Evolutionary conservation across 2,329 filamentous ascomycete species (phyloP).

Genomic region (Apiospora saccharicola): DNA sequence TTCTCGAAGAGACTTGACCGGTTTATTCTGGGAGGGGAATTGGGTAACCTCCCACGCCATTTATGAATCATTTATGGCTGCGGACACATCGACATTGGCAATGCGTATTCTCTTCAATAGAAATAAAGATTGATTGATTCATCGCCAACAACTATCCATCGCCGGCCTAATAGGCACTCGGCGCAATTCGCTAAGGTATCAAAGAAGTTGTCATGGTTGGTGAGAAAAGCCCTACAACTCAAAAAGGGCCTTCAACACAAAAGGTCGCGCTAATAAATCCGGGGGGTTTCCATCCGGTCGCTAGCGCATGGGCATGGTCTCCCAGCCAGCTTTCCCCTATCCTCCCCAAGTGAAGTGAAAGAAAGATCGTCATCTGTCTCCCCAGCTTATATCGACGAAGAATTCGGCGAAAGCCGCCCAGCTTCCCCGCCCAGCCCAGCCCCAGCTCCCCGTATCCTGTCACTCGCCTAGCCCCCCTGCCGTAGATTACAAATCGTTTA

Average conservation of each 20-base stretch:
- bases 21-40: no score
- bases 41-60: no score
- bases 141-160: constrained; percentile 12
- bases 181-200: constrained; percentile 21
- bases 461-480: background rate
- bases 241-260: background rate
- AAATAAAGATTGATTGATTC: constrained; percentile 5
- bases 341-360: background rate
- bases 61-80: no score
- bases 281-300: background rate
- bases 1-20: no score
- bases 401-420: background rate
- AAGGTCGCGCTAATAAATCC: constrained; percentile 4
- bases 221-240: background rate
- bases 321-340: background rate
- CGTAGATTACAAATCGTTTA: constrained; percentile 21
- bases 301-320: background rate
- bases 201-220: constrained; percentile 12
- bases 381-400: background rate
- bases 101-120: background rate
- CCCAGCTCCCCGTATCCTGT: background rate
- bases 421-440: background rate
- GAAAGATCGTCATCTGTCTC: background rate
- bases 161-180: constrained; percentile 20
- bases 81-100: no score